Evolutionary conservation across 108 stramenopile species (phyloP).

Genomic region (Pinguiococcus pyrenoidosus): DNA sequence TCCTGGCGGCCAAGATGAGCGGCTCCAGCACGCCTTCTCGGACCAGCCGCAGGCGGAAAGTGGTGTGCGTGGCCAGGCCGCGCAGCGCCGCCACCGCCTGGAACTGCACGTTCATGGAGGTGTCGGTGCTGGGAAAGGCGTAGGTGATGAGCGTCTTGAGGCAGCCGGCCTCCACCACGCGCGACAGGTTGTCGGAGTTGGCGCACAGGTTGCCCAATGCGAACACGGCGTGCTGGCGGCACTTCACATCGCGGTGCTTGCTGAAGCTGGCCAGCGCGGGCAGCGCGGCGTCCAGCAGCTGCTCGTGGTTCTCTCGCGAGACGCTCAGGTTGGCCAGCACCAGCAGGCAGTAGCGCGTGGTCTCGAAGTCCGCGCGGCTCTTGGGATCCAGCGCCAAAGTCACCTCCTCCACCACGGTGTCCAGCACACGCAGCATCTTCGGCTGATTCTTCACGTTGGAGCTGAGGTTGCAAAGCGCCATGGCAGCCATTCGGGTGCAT

Average conservation of each 20-base stretch:
- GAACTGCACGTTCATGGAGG: constrained; percentile 58
- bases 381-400: constrained; percentile 49
- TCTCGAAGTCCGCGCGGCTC: constrained; percentile 50
- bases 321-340: constrained; percentile 52
- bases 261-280: constrained; percentile 49
- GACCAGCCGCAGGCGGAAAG: constrained; percentile 48
- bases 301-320: constrained; percentile 36
- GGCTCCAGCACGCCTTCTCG: constrained; percentile 60
- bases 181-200: constrained; percentile 43
- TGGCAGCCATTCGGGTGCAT: constrained; percentile 49
- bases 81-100: constrained; percentile 68
- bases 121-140: constrained; percentile 50
- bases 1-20: constrained; percentile 46
- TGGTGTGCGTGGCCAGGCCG: constrained; percentile 51
- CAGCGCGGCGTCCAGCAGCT: constrained; percentile 34
- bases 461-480: constrained; percentile 53
- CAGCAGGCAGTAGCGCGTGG: constrained; percentile 54
- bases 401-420: constrained; percentile 41
- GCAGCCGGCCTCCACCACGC: constrained; percentile 38
- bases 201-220: constrained; percentile 61
- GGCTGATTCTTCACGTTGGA: constrained; percentile 51
- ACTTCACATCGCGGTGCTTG: constrained; percentile 54
- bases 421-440: constrained; percentile 46
- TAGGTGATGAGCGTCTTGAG: constrained; percentile 52
- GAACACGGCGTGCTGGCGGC: constrained; percentile 59